Evolutionary conservation across 2,329 filamentous ascomycete genomes (phyloP), one percentile per base, ranked within the genome.

Genomic region (Botrytis hyacinthi): DNA sequence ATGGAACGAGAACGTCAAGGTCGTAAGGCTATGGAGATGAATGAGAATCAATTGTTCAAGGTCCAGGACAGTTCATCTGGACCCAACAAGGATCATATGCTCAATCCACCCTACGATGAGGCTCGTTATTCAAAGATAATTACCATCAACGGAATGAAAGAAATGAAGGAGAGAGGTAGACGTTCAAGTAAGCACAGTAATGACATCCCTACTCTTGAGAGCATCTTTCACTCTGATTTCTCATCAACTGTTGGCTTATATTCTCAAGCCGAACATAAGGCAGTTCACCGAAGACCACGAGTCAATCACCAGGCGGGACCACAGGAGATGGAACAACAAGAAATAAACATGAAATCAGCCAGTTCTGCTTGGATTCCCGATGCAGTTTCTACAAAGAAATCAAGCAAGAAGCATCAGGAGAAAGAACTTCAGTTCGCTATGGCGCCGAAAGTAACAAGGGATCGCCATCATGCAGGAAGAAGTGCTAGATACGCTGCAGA

Each of bases 141-240:
- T 0, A 12, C 0, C 26, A 6, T 6, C 3, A n/a, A 6, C n/a
- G 32, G 12, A 32, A 35, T 22, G 57, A 10, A 4, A 35, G n/a
- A 59, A 32, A 29, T 4, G 4, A 5, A 59, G 9, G 2, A 3
- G 22, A 35, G 8, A 22, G 22, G 8, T 32, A 35, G 29, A 35
- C 2, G 2, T 35, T 1, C 57, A 35, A 59, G 29, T 12, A 12
- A 35, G 16, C 4, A 3, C 16, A 35, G 29, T 32, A 8, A 29
- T 18, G 26, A 8, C 2, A 32, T 1, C 10, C 5, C 18, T 20
- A 18, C 29, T 35, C 7, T 35, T 22, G 18, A 32, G 16, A 35
- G 18, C 0, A 7, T 6, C 3, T 10, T 20, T 10, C 3, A 18
- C 6, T 32, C 29, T 59, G 8, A 32, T 35, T 7, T 35, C 29